Conservation (phyloP, 768 basidiomycete species). For the Tubosaeta brunneosetosa region DNA sequence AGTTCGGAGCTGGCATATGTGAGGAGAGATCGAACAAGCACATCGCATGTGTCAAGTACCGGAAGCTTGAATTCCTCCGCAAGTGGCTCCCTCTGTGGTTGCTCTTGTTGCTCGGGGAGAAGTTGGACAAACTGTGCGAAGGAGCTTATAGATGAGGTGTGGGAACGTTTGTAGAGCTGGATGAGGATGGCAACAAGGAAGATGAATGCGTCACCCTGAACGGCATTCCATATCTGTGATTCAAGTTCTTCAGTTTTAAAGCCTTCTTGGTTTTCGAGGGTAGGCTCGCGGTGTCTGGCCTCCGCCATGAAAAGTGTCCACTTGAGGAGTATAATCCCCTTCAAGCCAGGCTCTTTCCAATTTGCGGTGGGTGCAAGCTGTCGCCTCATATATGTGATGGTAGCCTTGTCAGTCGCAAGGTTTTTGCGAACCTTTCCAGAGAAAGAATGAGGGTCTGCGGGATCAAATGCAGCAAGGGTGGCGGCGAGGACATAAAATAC, state of each 20-base stretch:
- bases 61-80: constrained; percentile 45
- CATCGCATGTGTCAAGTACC: constrained; percentile 64
- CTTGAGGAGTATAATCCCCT: constrained; percentile 71
- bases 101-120: constrained; percentile 34
- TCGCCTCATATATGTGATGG: constrained; percentile 56
- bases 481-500: constrained; percentile 65
- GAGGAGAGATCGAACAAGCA: constrained; percentile 65
- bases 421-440: constrained; percentile 43
- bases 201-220: constrained; percentile 76
- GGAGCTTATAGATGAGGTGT: constrained; percentile 31
- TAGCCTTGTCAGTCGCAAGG: constrained; percentile 43
- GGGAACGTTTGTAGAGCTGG: constrained; percentile 43
- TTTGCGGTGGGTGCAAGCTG: constrained; percentile 46
- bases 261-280: constrained; percentile 58
- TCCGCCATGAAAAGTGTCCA: constrained; percentile 87
- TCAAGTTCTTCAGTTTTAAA: constrained; percentile 79
- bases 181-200: constrained; percentile 63
- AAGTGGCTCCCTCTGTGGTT: constrained; percentile 34
- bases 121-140: constrained; percentile 39
- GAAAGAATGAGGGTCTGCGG: constrained; percentile 49
- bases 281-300: constrained; percentile 61
- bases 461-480: constrained; percentile 62
- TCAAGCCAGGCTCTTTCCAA: constrained; percentile 71
- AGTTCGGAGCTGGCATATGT: constrained; percentile 76
- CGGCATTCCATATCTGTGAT: constrained; percentile 74